phyloP scores from a whole-genome alignment of 176 grass and related monocot species.

The Juncus inflexus region DNA sequence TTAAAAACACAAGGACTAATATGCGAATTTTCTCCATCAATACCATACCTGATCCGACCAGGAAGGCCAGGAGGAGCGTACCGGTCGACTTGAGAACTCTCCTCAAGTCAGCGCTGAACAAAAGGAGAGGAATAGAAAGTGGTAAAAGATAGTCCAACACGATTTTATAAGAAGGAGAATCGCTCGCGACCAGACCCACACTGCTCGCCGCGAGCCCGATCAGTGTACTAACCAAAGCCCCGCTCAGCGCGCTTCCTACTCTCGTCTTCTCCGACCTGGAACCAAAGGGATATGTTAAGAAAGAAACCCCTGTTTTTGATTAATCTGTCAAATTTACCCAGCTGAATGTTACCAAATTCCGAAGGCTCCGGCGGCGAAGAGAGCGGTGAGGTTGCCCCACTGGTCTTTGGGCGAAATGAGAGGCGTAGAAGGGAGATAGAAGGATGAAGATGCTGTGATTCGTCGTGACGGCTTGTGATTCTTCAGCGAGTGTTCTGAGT shows the following conservation, averaged over 20 bases:
- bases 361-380: conserved; percentile 47
- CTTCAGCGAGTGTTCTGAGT: not conserved
- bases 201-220: conserved; percentile 66
- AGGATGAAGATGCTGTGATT: conserved; percentile 3
- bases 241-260: conserved; percentile 56
- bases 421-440: conserved; percentile 15
- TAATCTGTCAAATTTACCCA: no score
- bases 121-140: conserved; percentile 56
- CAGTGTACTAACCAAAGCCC: conserved; percentile 55
- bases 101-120: conserved; percentile 62
- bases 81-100: conserved; percentile 52
- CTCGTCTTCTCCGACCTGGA: conserved; percentile 39
- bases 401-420: conserved; percentile 55
- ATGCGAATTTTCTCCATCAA: not conserved
- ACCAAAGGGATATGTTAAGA: not conserved
- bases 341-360: conserved; percentile 55
- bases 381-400: conserved; percentile 78
- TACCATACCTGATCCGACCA: conserved; percentile 54
- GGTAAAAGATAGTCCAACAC: conserved; percentile 65
- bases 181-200: conserved; percentile 46
- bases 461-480: not conserved
- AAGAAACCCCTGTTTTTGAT: no score
- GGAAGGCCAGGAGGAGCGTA: conserved; percentile 51
- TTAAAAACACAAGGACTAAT: not conserved
- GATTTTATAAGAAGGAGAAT: conserved; percentile 49